Evolutionary conservation across 768 basidiomycete genomes (phyloP).

Genomic region (Mycena olivaceomarginata): DNA sequence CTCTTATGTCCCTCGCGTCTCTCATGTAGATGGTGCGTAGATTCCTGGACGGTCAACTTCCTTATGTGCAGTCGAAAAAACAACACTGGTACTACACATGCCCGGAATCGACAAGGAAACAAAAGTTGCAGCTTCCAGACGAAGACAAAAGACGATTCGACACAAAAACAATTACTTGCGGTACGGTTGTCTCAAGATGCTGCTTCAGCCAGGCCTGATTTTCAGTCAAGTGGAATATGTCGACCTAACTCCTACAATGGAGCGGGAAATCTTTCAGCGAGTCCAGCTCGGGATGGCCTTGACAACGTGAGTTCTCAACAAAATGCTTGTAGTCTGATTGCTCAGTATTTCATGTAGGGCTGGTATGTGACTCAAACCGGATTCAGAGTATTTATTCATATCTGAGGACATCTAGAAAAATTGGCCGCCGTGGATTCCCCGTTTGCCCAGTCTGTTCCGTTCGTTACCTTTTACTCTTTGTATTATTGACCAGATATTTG

Average conservation of each 20-base stretch:
- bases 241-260: constrained; percentile 69
- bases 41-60: constrained; percentile 84
- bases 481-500: constrained; percentile 16
- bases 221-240: constrained; percentile 78
- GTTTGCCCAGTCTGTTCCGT: constrained; percentile 69
- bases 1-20: neutral
- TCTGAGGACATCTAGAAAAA: constrained; percentile 68
- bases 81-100: constrained; percentile 79
- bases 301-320: constrained; percentile 68
- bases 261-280: constrained; percentile 89
- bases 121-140: constrained; percentile 72
- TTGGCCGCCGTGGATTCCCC: constrained; percentile 86
- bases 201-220: neutral
- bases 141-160: constrained; percentile 70
- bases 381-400: too few species aligned
- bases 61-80: constrained; percentile 64
- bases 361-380: too few species aligned
- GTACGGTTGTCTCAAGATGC: constrained; percentile 60
- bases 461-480: neutral
- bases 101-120: constrained; percentile 64
- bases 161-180: constrained; percentile 78
- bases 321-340: neutral
- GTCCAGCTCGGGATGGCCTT: constrained; percentile 89
- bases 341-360: constrained; percentile 21
- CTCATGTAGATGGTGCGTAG: constrained; percentile 51